Evolutionary conservation across 495 filamentous ascomycete species (phyloP), one percentile per base, ranked within the genome.

Genomic region (Cenococcum geophilum): DNA sequence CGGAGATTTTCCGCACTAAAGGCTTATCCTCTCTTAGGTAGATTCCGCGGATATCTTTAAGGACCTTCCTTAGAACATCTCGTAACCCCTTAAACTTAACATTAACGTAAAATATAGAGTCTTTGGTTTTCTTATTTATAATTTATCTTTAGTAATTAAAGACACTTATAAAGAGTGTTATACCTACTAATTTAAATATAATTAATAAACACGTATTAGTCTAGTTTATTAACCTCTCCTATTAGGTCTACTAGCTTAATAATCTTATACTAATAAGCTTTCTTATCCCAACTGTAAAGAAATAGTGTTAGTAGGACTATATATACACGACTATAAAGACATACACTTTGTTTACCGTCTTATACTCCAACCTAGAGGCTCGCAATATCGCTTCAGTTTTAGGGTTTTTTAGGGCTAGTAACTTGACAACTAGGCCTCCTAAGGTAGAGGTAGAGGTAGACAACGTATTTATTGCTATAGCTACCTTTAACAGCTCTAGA

Each of bases 201-300:
- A 22, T 18, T 23, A 51, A 51, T 51, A 23, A 51, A 51, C 22
- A 51, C 16, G 48, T 51, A 51, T 21, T 51, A 14, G 10, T 51
- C 23, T 18, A 18, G 22, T 21, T 51, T 21, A 21, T 51, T 23
- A 51, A 32, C 27, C 27, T 51, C 23, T 51, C 21, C 23, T 11
- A 14, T 22, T 51, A 23, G 23, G 4, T 5, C 48, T 4, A 23
- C 14, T 23, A 21, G 16, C 48, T 51, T 16, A 18, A 22, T 12
- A 51, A 51, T 23, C 21, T 20, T 51, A 23, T 51, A 51, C 48
- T 51, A 18, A 21, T 27, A 51, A 21, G 16, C 22, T 21, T 14
- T 21, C 22, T 27, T 51, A 23, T 51, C 18, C 48, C 23, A 51
- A 21, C 18, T 51, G 12, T 51, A 51, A 51, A 27, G 48, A 27